Evolutionary conservation across 768 basidiomycete genomes (phyloP).

Genomic region (Rhizopogon vulgaris): DNA sequence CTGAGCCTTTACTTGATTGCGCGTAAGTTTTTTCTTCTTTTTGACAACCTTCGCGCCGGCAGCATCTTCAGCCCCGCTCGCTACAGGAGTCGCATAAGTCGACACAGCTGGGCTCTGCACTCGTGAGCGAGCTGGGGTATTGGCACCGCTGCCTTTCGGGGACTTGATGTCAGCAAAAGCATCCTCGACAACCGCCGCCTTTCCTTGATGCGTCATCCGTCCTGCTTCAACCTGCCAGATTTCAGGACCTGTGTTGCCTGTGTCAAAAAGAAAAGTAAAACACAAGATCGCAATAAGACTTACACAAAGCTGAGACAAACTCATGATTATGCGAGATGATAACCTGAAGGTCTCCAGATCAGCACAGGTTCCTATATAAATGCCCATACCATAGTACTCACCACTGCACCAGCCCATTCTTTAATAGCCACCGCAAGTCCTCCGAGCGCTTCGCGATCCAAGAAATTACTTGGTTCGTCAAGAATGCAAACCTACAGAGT

Average conservation of each 20-base stretch:
- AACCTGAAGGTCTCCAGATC: conserved; percentile 40
- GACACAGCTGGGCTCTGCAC: conserved; percentile 69
- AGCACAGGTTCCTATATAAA: conserved; percentile 11
- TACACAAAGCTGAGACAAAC: conserved; percentile 78
- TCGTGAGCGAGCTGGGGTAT: conserved; percentile 67
- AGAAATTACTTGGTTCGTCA: conserved; percentile 94
- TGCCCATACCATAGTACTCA: conserved; percentile 29
- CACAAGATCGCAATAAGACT: conserved; percentile 24
- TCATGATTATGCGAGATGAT: conserved; percentile 96
- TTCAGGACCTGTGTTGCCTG: conserved; percentile 58
- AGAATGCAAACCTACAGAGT: conserved; percentile 57
- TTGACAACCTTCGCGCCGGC: conserved; percentile 36
- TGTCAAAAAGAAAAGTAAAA: conserved; percentile 10
- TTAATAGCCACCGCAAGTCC: conserved; percentile 92
- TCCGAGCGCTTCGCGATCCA: conserved; percentile 93
- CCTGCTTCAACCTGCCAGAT: conserved; percentile 93
- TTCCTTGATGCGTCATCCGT: conserved; percentile 82
- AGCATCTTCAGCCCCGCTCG: conserved; percentile 68
- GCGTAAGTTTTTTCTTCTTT: conserved; percentile 91
- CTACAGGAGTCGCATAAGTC: conserved; percentile 66
- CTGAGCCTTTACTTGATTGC: conserved; percentile 83
- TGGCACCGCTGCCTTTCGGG: conserved; percentile 62
- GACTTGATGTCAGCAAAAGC: conserved; percentile 67
- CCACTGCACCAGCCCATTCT: conserved; percentile 91
- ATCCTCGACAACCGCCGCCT: conserved; percentile 80